Evolutionary conservation across 176 grass and related monocot species (phyloP), one percentile per base, ranked within the genome.

Genomic region (Chrysopogon serrulatus): DNA sequence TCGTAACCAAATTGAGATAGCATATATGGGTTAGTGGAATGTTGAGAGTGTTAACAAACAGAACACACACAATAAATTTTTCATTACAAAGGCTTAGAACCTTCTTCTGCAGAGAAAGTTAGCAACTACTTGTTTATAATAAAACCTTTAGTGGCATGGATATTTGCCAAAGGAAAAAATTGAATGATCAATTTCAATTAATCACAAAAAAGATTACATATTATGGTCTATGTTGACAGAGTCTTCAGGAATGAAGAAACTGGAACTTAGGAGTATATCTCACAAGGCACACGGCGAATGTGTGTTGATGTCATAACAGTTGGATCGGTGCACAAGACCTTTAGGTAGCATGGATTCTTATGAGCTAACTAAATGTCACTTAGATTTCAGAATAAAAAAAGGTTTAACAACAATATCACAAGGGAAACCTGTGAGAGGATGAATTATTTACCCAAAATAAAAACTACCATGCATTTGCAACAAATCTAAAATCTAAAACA

Each of bases 1-100:
- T 80, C 32, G 28, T 59, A 79, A 45, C 31, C 70, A 89, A 74
- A 83, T 77, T 77, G 19, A 83, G 72, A 80, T 51, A 64, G 63
- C 79, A 71, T 49, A 71, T 10, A 66, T 73, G 68, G 77, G 21
- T 23, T 47, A 79, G n/a, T 72, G 24, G 23, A 66, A 85, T 36
- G 30, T 26, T 77, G 17, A 57, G 17, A 23, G 11, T 74, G 59
- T 73, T 74, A 57, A 56, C 3, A 8, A 64, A 63, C 2, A 65
- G 42, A n/a, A 65, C 34, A 54, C 26, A 75, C 8, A 10, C 9
- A 32, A 51, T 33, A 23, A 63, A 35, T 11, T 72, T 19, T 80
- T 28, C 19, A 32, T 45, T 82, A 40, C 39, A 68, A 59, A 67
- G 21, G 12, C 26, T 87, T 41, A 7, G 23, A 43, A 71, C 65